These are phyloP conservation scores for Fusarium sp. DNA, from an alignment of 2,329 filamentous ascomycete species.

Conservation along the genomic window DNA sequence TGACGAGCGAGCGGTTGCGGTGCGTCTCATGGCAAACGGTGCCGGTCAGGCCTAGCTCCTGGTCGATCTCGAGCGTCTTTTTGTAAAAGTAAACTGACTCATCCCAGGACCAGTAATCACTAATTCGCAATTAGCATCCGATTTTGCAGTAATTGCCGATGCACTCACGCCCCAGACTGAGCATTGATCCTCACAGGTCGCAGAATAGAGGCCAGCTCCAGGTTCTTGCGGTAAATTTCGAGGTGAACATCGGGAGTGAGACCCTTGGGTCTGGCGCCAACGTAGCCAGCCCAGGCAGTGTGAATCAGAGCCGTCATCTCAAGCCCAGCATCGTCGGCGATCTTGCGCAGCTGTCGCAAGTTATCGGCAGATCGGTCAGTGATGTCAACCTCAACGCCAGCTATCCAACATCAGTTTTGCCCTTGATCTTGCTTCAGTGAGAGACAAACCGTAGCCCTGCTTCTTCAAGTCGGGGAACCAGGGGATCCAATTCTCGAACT, in stretches of 20 bases:
- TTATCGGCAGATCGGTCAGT: not conserved
- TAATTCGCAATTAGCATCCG: not conserved
- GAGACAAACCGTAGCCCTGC: slow-evolving; percentile 29
- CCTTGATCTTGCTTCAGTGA: fast-evolving
- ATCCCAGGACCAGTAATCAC: not conserved
- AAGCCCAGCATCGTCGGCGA: not conserved
- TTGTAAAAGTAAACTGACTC: slow-evolving; percentile 1
- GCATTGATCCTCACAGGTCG: not conserved
- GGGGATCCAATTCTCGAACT: slow-evolving; percentile 23
- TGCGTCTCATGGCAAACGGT: not conserved
- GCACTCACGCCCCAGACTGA: not conserved
- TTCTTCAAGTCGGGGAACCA: slow-evolving; percentile 32
- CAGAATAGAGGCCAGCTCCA: not conserved
- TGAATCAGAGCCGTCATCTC: slow-evolving; percentile 4
- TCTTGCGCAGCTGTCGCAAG: not conserved
- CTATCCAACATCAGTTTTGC: not conserved
- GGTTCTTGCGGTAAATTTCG: not conserved
- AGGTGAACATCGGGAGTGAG: not conserved
- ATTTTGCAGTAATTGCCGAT: too few species aligned
- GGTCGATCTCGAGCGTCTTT: not conserved
- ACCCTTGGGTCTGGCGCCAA: not conserved
- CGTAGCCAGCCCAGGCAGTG: not conserved
- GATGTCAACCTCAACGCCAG: slow-evolving; percentile 2
- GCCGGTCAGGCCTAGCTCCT: not conserved
- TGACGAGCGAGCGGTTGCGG: not conserved